phyloP scores from a whole-genome alignment of 352 stramenopile species.

The Hyaloperonospora arabidopsidis region DNA sequence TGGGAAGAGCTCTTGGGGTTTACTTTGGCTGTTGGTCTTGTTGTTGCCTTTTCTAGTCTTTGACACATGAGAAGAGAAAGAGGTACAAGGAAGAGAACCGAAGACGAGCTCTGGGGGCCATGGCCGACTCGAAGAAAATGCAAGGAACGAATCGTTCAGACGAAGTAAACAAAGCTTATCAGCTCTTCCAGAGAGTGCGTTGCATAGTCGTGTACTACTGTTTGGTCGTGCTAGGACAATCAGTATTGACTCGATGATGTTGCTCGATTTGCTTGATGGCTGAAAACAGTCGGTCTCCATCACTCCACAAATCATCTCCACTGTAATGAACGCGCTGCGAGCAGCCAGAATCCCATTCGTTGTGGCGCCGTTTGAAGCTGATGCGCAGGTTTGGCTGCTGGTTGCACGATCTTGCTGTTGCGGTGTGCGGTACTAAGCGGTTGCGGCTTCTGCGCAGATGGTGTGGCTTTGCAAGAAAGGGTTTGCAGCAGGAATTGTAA shows the following conservation, averaged over 20 bases:
- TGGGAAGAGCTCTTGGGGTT: too few species aligned
- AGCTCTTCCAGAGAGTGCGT: constrained; percentile 46
- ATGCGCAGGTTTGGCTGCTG: constrained; percentile 37
- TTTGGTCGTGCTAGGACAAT: too few species aligned
- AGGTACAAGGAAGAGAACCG: constrained; percentile 51
- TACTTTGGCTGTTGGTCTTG: background rate
- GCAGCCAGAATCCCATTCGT: constrained; percentile 43
- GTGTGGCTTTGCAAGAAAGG: constrained; percentile 72
- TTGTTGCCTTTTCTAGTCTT: constrained; percentile 28
- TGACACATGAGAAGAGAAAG: constrained; percentile 58
- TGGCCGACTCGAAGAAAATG: constrained; percentile 42
- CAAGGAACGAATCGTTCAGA: constrained; percentile 40
- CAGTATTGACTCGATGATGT: background rate
- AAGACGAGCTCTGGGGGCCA: constrained; percentile 38
- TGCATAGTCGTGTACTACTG: background rate
- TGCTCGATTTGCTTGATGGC: background rate
- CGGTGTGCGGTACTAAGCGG: background rate
- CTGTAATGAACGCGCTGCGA: constrained; percentile 50
- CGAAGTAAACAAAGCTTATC: constrained; percentile 50
- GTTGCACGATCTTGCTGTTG: background rate
- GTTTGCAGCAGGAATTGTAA: constrained; percentile 56
- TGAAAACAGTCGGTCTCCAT: constrained; percentile 48
- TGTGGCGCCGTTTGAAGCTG: constrained; percentile 67
- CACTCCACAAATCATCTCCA: constrained; percentile 47
- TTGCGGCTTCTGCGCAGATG: constrained; percentile 32